Conservation (phyloP, 2,329 filamentous ascomycete species). For the Coleophoma cylindrospora region DNA sequence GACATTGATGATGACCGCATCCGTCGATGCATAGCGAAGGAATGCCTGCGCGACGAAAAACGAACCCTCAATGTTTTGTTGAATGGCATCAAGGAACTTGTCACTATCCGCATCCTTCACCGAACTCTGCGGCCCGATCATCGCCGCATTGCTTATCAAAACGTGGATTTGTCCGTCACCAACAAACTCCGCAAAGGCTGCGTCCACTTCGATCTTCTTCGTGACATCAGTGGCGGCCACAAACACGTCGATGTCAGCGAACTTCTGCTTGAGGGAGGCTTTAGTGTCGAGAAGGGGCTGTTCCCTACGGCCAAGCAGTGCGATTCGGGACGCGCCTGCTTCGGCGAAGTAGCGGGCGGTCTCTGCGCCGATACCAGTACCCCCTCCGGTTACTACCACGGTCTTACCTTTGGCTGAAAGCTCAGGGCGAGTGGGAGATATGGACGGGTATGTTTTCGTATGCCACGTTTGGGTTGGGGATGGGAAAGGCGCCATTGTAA, state of each 20-base stretch:
- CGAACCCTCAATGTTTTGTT: conserved; percentile 28
- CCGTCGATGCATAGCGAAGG: conserved; percentile 23
- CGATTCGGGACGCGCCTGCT: conserved; percentile 37
- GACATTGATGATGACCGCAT: conserved; percentile 30
- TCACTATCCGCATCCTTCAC: conserved; percentile 24
- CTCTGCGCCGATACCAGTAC: conserved; percentile 38
- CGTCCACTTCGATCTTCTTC: conserved; percentile 25
- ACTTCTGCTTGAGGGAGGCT: conserved; percentile 27
- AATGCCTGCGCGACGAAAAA: conserved; percentile 30
- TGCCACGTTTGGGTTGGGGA: conserved; percentile 33
- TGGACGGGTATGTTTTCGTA: conserved; percentile 27
- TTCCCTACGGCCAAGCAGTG: conserved; percentile 35
- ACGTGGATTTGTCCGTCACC: conserved; percentile 31
- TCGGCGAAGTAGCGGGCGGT: conserved; percentile 36
- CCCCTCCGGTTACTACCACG: conserved; percentile 38
- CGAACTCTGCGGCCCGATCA: conserved; percentile 21
- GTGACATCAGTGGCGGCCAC: conserved; percentile 28
- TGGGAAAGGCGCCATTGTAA: conserved; percentile 27
- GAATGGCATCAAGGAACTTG: conserved; percentile 28
- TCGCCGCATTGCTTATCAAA: conserved; percentile 33
- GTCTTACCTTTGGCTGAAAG: conserved; percentile 34
- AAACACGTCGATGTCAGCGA: conserved; percentile 28
- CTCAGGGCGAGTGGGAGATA: conserved; percentile 33
- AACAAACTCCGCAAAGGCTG: conserved; percentile 26
- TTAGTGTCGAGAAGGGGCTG: conserved; percentile 31